Conservation (phyloP, 352 stramenopile genomes). For the Pythium aristosporum region DNA sequence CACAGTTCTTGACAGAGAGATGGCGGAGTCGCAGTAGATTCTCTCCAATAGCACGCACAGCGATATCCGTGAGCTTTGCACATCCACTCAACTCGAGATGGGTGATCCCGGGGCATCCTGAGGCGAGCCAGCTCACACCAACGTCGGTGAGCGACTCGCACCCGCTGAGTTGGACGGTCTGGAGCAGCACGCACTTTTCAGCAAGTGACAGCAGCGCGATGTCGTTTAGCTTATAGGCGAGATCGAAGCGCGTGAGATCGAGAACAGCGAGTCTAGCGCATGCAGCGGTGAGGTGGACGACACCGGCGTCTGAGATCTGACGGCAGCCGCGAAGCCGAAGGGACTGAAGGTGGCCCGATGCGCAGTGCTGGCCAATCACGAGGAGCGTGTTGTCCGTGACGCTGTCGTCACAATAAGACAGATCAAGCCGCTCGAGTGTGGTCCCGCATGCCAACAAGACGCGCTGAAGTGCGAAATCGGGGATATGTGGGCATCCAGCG, state of each 20-base stretch:
- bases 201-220: conserved; percentile 84
- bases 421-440: conserved; percentile 63
- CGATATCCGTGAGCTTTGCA: conserved; percentile 86
- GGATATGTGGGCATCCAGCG: conserved; percentile 74
- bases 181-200: conserved; percentile 51
- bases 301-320: conserved; percentile 82
- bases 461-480: conserved; percentile 76
- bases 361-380: conserved; percentile 61
- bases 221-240: conserved; percentile 92
- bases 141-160: conserved; percentile 92
- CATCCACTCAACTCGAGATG: conserved; percentile 84
- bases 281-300: conserved; percentile 73
- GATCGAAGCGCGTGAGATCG: conserved; percentile 83
- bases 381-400: conserved; percentile 84
- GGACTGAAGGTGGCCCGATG: conserved; percentile 35
- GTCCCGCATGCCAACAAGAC: conserved; percentile 69
- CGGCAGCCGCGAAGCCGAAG: conserved; percentile 83
- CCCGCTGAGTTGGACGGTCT: conserved; percentile 65
- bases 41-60: conserved; percentile 84
- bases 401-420: conserved; percentile 72
- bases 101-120: conserved; percentile 76
- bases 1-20: conserved; percentile 48
- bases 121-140: conserved; percentile 89
- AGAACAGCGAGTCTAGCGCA: conserved; percentile 67
- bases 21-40: conserved; percentile 54